phyloP scores from a whole-genome alignment of 1,139 yeast genomes.

The Suhomyces panamericanus region DNA sequence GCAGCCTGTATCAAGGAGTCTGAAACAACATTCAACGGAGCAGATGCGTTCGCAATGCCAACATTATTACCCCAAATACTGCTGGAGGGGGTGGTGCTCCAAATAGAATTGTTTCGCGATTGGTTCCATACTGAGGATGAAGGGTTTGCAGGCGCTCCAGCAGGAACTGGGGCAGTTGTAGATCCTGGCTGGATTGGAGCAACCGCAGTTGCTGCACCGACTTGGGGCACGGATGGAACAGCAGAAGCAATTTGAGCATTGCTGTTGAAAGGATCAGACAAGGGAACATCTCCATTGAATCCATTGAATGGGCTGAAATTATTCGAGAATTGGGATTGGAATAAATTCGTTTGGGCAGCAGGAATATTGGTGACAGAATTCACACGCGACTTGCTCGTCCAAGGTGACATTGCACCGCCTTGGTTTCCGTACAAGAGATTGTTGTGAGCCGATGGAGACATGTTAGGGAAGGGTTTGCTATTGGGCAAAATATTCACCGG shows the following conservation, averaged over 20 bases:
- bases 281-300: conserved; percentile 1
- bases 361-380: conserved; percentile 12
- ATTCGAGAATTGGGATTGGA: conserved; percentile 12
- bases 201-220: no score
- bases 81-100: conserved; percentile 24
- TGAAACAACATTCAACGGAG: conserved; percentile 1
- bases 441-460: conserved; percentile 14
- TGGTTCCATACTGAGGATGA: conserved; percentile 24
- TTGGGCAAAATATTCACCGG: conserved; percentile 9
- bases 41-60: conserved; percentile 4
- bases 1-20: conserved; percentile 27
- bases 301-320: conserved; percentile 18
- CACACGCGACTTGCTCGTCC: conserved; percentile 18
- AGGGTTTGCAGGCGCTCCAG: not conserved
- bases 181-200: no score
- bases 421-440: conserved; percentile 9
- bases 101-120: conserved; percentile 34
- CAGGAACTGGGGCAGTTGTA: not conserved
- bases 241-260: conserved; percentile 4
- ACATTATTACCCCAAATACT: conserved; percentile 14
- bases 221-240: not conserved
- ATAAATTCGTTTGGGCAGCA: conserved; percentile 6
- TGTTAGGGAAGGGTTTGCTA: conserved; percentile 5
- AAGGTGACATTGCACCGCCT: conserved; percentile 16
- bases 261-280: conserved; percentile 9